Conservation (phyloP, 2,329 filamentous ascomycete species). For the Pseudogymnoascus sp. region DNA sequence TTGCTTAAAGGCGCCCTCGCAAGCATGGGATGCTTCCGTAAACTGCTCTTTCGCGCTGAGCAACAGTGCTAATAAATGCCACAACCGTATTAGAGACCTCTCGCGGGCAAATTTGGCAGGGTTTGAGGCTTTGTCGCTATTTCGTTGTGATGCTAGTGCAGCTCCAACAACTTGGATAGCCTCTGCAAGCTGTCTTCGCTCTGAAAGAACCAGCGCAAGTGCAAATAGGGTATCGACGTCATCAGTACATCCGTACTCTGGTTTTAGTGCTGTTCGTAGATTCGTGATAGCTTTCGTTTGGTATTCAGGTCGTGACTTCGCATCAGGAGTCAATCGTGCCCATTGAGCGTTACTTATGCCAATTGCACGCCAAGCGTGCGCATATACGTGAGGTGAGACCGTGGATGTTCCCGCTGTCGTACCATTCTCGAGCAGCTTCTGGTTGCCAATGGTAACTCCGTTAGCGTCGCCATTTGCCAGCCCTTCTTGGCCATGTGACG, state of each 20-base stretch:
- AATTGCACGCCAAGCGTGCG: slow-evolving; percentile 72
- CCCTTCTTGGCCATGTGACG: slow-evolving; percentile 15
- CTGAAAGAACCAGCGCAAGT: slow-evolving; percentile 75
- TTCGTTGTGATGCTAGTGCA: slow-evolving; percentile 49
- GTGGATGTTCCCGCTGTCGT: background rate
- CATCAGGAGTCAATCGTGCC: slow-evolving; percentile 74
- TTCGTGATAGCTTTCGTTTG: slow-evolving; percentile 70
- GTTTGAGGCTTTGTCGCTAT: slow-evolving; percentile 36
- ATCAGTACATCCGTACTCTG: slow-evolving; percentile 54
- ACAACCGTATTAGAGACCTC: slow-evolving; percentile 64
- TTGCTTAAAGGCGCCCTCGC: slow-evolving; percentile 85
- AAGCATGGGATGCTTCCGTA: slow-evolving; percentile 68
- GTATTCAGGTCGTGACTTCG: slow-evolving; percentile 59
- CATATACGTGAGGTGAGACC: slow-evolving; percentile 54
- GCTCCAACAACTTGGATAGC: slow-evolving; percentile 78
- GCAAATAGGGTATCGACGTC: slow-evolving; percentile 74
- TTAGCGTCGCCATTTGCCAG: slow-evolving; percentile 16
- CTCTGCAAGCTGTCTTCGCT: slow-evolving; percentile 69
- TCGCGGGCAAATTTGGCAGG: slow-evolving; percentile 38
- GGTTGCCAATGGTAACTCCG: slow-evolving; percentile 9
- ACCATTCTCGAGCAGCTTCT: slow-evolving; percentile 16
- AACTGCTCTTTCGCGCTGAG: slow-evolving; percentile 83
- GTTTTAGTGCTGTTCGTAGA: slow-evolving; percentile 63
- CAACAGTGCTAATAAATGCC: slow-evolving; percentile 83
- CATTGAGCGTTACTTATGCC: slow-evolving; percentile 81